Base-by-base conservation (phyloP, 164 flowering plant genomes). In the Aristolochia contorta region DNA sequence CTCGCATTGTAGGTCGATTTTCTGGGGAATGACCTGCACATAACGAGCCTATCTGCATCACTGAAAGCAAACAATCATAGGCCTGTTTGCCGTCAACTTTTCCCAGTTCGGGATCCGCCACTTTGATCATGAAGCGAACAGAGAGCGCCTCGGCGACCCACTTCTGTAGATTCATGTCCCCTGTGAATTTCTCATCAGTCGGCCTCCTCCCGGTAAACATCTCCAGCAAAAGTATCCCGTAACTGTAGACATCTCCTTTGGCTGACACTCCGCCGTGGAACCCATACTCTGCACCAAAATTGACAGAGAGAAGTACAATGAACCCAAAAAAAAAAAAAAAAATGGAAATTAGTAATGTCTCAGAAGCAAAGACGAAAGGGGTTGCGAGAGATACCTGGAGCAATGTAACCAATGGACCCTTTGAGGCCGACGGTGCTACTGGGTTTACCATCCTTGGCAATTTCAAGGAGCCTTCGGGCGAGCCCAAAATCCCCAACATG, bases 371-470 rank as follows among this genome's bases (percentile, higher is more conserved):
- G n/a, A n/a, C n/a, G n/a, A n/a, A n/a, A n/a, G n/a, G n/a, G n/a
- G n/a, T n/a, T n/a, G n/a, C n/a, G n/a, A n/a, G n/a, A n/a, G 18
- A 25, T 25, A 60, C 63, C 63, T 60, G 63, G 63, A 18, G 63
- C 53, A 60, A 60, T 60, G 45, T 60, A 60, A 13, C 63, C 63
- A n/a, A 60, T 51, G 15, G 63, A 60, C 30, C 65, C 56, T 37
- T 61, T 61, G 0, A 61, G 63, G 46, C 23, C 56, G 12, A 60
- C 18, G 6, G 63, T 60, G 62, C 62, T 46, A 48, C 32, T 48
- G 20, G 45, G 41, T 19, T 52, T 54, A 3, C 48, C 45, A 51
- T 51, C 30, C 13, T 12, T 18, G 22, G 63, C 16, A 12, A 13
- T 9, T 14, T 60, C n/a, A n/a, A n/a, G 12, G 14, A 21, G 43